These are phyloP conservation scores for Candida insectalens DNA, from an alignment of 805 yeast genomes.

Conservation along the genomic window DNA sequence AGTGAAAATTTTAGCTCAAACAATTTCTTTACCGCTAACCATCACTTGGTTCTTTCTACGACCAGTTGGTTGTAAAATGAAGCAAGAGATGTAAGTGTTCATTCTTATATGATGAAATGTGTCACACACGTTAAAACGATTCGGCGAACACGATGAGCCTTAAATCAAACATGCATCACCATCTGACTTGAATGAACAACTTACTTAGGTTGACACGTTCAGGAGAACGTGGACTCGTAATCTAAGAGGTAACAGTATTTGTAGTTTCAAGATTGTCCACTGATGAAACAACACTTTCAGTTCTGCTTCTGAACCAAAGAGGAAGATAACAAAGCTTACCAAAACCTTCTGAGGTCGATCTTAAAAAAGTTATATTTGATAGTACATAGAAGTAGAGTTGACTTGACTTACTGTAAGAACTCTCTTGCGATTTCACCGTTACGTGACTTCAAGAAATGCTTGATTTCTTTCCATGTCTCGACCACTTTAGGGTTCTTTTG, in stretches of 20 bases:
- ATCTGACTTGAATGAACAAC: conserved; percentile 55
- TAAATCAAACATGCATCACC: conserved; percentile 94
- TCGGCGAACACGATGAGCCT: conserved; percentile 37
- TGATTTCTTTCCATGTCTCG: conserved; percentile 28
- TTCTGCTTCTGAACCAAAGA: conserved; percentile 91
- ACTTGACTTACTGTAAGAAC: conserved; percentile 5
- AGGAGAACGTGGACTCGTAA: no score
- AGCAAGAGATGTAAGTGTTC: background rate
- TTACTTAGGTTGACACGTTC: no score
- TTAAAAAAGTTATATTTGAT: background rate
- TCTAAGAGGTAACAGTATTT: no score
- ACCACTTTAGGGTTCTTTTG: conserved; percentile 37
- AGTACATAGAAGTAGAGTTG: background rate
- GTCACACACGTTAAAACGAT: conserved; percentile 21
- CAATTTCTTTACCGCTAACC: no score
- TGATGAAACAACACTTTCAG: conserved; percentile 62
- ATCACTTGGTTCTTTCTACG: no score
- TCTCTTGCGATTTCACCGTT: conserved; percentile 25
- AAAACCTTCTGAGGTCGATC: conserved; percentile 41
- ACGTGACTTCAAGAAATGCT: conserved; percentile 31
- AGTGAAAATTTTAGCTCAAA: no score
- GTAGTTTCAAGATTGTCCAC: no score
- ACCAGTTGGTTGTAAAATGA: no score
- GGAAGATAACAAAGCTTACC: conserved; percentile 71
- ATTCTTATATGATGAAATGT: conserved; percentile 26